These are phyloP conservation scores for Echium plantagineum DNA, from an alignment of 257 asterid genomes.

Conservation along the genomic window DNA sequence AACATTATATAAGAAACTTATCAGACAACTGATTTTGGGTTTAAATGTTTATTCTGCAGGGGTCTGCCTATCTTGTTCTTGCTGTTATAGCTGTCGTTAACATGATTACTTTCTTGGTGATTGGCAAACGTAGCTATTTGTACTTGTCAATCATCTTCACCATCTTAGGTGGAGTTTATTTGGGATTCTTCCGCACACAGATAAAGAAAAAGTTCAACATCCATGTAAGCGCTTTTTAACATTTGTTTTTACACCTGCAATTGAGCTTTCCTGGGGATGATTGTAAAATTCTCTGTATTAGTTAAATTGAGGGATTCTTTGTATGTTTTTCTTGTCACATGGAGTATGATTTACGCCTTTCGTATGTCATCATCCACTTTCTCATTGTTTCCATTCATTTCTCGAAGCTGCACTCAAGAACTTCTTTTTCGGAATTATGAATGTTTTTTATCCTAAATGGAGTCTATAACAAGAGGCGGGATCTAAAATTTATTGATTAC, in stretches of 20 bases:
- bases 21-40: not conserved
- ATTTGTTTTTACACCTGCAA: not conserved
- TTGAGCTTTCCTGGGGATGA: no score
- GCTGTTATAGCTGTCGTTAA: constrained; percentile 34
- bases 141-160: constrained; percentile 50
- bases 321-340: no score
- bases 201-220: constrained; percentile 79
- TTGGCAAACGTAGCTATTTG: constrained; percentile 41
- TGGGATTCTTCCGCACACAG: constrained; percentile 61
- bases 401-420: no score
- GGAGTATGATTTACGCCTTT: no score
- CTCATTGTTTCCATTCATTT: no score
- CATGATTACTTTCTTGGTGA: constrained; percentile 46
- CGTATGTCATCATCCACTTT: no score
- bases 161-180: constrained; percentile 40
- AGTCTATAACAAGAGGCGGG: no score
- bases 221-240: constrained; percentile 36
- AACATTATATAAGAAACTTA: not conserved
- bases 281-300: no score
- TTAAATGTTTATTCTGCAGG: constrained; percentile 47
- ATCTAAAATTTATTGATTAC: no score
- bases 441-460: no score
- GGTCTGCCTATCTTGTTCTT: constrained; percentile 39
- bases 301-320: no score
- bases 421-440: no score